Conservation (phyloP, 192 early-diverging fungal species). For the Dissophora ornata region DNA sequence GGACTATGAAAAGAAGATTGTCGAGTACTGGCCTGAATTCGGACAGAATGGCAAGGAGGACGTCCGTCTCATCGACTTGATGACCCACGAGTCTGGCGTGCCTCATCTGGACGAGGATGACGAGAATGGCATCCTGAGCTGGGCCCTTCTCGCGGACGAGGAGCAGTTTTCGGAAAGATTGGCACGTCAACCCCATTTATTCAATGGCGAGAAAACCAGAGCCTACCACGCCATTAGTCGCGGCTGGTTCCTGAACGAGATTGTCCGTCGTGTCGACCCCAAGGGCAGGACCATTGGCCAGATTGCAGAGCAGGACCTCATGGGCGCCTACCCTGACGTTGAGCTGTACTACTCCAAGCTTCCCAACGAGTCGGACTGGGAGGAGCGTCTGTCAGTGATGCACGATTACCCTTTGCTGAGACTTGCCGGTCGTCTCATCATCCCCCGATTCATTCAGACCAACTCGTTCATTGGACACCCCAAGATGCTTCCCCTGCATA, state of each 20-base stretch:
- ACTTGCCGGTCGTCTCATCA: slow-evolving; percentile 58
- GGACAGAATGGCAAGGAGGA: slow-evolving; percentile 75
- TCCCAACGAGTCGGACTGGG: slow-evolving; percentile 43
- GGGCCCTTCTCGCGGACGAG: slow-evolving; percentile 59
- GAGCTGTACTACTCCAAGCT: slow-evolving; percentile 66
- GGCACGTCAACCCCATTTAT: slow-evolving; percentile 73
- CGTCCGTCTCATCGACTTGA: slow-evolving; percentile 69
- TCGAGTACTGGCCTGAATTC: slow-evolving; percentile 82
- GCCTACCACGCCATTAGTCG: slow-evolving; percentile 73
- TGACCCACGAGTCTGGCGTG: slow-evolving; percentile 74
- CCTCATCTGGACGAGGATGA: slow-evolving; percentile 61
- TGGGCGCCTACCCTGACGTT: slow-evolving; percentile 55
- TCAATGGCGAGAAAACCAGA: slow-evolving; percentile 59
- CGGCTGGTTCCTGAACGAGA: slow-evolving; percentile 82
- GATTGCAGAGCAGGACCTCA: slow-evolving; percentile 69
- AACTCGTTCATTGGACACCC: slow-evolving; percentile 23
- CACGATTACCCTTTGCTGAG: slow-evolving; percentile 61
- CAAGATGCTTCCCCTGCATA: background rate
- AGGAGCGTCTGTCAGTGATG: slow-evolving; percentile 58
- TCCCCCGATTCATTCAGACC: slow-evolving; percentile 52
- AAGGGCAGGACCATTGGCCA: slow-evolving; percentile 68
- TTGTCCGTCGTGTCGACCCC: slow-evolving; percentile 72
- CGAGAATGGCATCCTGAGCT: slow-evolving; percentile 27
- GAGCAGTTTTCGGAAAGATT: slow-evolving; percentile 63
- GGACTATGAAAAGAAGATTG: slow-evolving; percentile 61